Conservation (phyloP, 2,329 filamentous ascomycete genomes). For the Didymella exigua region DNA sequence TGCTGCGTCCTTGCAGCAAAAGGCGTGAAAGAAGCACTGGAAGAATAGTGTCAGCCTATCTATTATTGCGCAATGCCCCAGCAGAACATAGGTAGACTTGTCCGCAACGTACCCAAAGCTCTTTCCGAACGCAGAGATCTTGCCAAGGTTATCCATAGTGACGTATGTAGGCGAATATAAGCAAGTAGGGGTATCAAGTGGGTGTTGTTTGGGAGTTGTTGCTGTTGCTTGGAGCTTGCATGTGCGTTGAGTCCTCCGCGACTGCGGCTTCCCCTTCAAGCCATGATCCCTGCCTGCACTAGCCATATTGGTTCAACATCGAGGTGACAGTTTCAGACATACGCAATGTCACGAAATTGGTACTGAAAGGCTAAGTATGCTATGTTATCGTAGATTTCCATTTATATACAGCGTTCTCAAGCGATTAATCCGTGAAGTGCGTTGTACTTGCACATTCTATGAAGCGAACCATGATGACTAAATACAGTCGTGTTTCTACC, state of each 20-base stretch:
- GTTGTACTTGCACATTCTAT: neutral
- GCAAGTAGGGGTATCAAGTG: slow-evolving; percentile 4
- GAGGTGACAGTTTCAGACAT: neutral
- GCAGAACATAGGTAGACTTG: slow-evolving; percentile 13
- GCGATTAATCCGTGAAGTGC: too few species aligned
- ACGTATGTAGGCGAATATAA: slow-evolving; percentile 4
- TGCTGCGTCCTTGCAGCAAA: slow-evolving; percentile 94
- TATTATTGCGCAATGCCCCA: slow-evolving; percentile 20
- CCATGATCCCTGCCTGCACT: slow-evolving; percentile 27
- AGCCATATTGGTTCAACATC: neutral
- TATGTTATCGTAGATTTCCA: neutral
- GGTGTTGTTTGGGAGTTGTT: slow-evolving; percentile 19
- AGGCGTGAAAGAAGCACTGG: slow-evolving; percentile 83
- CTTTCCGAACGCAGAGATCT: slow-evolving; percentile 72
- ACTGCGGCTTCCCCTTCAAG: slow-evolving; percentile 18
- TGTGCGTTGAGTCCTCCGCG: slow-evolving; percentile 28
- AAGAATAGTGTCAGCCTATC: slow-evolving; percentile 53
- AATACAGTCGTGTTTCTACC: neutral
- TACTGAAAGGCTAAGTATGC: neutral
- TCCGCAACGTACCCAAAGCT: slow-evolving; percentile 64
- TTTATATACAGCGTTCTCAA: neutral
- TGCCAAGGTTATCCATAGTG: slow-evolving; percentile 75
- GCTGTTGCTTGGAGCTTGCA: slow-evolving; percentile 31
- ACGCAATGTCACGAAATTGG: neutral
- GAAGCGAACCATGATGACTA: neutral